Evolutionary conservation across 2,329 filamentous ascomycete genomes (phyloP), one percentile per base, ranked within the genome.

Genomic region (Pseudodiploospora longispora): DNA sequence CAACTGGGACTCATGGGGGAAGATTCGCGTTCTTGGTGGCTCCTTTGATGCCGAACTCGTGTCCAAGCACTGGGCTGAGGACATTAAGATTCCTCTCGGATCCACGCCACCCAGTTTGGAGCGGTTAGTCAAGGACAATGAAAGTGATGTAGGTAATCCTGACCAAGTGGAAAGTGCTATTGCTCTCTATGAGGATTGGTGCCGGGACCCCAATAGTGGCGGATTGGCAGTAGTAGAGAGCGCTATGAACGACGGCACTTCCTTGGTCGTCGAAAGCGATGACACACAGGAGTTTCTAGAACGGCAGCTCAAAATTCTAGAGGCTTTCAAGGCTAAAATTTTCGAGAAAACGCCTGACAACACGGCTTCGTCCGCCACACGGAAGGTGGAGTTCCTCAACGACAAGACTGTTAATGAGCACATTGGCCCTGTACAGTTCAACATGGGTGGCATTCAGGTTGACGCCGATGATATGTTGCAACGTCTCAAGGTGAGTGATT

Each of bases 1-100:
- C 10, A 96, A 96, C 62, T 98, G 93, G 93, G 93, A 98, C 64
- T 96, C 90, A 0, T 96, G 89, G 87, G 90, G 89, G 47, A 98
- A 97, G 67, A 96, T 98, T 48, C 78, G 91, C 36, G 88, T 97
- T 37, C 72, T 97, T 29, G 80, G 88, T 43, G 93, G 95, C 59
- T 87, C 83, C 0, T 97, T 97, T 56, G 88, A 97, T 53, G 87
- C 94, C 27, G 93, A 98, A 68, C 77, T 78, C 10, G 75, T 95
- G 36, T 93, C 87, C 55, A 77, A 82, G 47, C 86, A 83, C 40
- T 98, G 93, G 93, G 83, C 84, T 2, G 76, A 87, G 44, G 89
- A 95, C 52, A 85, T 93, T 41, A 82, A 89, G 57, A 75, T 71
- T 40, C 68, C 70, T 6, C 52, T 58, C 1, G 59, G 57, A 10